Percentiles rank a stretch among this genome's conserved stretches.
Conservation (phyloP, 345 rosid genomes). For the Triadica sebifera region DNA sequence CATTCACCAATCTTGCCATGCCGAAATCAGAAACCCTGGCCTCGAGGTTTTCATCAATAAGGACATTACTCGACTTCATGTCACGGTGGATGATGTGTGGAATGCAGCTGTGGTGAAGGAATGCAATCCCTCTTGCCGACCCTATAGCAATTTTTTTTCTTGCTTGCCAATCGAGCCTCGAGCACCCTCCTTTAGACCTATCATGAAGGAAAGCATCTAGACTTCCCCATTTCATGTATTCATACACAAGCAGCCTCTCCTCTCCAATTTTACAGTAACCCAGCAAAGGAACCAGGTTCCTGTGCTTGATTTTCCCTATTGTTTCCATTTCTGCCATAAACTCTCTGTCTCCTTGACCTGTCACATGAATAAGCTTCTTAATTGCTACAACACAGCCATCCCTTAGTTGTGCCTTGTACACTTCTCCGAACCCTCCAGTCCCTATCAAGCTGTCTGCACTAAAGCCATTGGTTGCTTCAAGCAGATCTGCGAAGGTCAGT, state of each 20-base stretch:
- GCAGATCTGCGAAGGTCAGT: constrained; percentile 83
- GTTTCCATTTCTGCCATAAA: constrained; percentile 99
- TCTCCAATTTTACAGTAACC: constrained; percentile 97
- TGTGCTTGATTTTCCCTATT: constrained; percentile 92
- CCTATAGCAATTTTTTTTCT: constrained; percentile 92
- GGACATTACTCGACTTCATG: constrained; percentile 98
- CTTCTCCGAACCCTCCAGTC: constrained; percentile 96
- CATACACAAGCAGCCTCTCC: constrained; percentile 95
- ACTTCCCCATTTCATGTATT: constrained; percentile 98
- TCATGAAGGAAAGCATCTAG: constrained; percentile 88
- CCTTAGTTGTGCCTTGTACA: constrained; percentile 80
- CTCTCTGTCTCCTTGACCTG: constrained; percentile 97
- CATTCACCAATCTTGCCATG: constrained; percentile 90
- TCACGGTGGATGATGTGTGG: constrained; percentile 97
- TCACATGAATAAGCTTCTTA: constrained; percentile 79
- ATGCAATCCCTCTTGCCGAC: constrained; percentile 94
- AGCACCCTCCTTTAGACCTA: constrained; percentile 44
- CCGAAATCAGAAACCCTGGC: constrained; percentile 97
- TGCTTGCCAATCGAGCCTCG: constrained; percentile 67
- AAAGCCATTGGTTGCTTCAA: constrained; percentile 95
- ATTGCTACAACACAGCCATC: constrained; percentile 82
- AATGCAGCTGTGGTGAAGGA: constrained; percentile 95
- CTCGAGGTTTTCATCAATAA: constrained; percentile 81
- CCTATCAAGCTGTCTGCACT: constrained; percentile 88
- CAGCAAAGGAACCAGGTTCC: constrained; percentile 86